Evolutionary conservation across 257 asterid species (phyloP), one percentile per base, ranked within the genome.

Genomic region (Scutellaria barbata): DNA sequence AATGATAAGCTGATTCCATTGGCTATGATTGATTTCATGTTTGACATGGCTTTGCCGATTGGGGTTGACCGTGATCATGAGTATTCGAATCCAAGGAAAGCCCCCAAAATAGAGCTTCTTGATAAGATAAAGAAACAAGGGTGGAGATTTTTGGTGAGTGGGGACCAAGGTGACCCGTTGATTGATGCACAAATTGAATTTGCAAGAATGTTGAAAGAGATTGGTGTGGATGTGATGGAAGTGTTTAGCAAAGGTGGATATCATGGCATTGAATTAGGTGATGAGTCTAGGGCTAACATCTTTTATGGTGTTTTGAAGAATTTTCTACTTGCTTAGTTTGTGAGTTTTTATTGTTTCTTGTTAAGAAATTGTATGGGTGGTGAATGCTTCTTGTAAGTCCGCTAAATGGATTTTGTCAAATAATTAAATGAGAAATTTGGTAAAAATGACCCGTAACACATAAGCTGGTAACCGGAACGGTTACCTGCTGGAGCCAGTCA

Each of bases 41-140:
- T 90, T 89, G 77, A 72, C 35, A 13, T 82, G 0, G 77, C 63
- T 0, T 62, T 87, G 71, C 89, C 90, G 2, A 2, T 52, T 0
- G 92, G 83, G 0, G 83, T n/a, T 33, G 82, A 79, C 58, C 85
- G 88, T 0, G 88, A 81, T 16, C 84, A 82, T 41, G 77, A 66
- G 69, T 82, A 77, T 47, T 69, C 74, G 20, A 81, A 84, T 68
- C 84, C 84, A 2, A 66, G 5, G 71, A 59, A n/a, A 1, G 66
- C 48, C 2, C 48, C 77, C 3, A 42, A 9, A 47, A 3, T 47
- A 1, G 76, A 76, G 0, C 63, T 12, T 4, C 59, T 81, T n/a
- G 79, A 71, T 12, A 18, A 46, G 17, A 5, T 77, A 47, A 80
- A 74, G 67, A n/a, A 8, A 10, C 25, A 33, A 45, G 65, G 51